Conservation (phyloP, 805 yeast species). For the Saccharomycopsis sp. region DNA sequence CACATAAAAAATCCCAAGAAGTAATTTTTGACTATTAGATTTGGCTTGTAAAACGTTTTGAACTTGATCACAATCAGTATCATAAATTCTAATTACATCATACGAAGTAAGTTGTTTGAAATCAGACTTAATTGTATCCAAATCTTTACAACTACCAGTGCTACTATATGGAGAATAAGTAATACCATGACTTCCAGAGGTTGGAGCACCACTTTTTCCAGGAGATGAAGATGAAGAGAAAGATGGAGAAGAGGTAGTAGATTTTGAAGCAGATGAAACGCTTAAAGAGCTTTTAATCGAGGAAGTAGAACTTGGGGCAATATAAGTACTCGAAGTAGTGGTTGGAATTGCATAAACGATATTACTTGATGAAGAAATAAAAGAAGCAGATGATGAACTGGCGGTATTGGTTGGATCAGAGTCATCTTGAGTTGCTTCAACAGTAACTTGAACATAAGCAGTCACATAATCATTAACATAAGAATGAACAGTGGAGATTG, state of each 20-base stretch:
- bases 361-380: too few relatives aligned
- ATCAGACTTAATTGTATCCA: constrained; percentile 45
- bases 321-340: background rate
- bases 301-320: constrained; percentile 28
- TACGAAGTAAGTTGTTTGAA: constrained; percentile 39
- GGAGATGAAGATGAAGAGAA: constrained; percentile 1
- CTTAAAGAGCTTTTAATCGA: constrained; percentile 69
- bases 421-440: too few relatives aligned
- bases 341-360: too few relatives aligned
- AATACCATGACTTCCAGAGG: constrained; percentile 36
- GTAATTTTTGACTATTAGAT: constrained; percentile 45
- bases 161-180: constrained; percentile 67
- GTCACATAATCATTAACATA: constrained; percentile 2
- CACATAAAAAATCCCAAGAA: constrained; percentile 50
- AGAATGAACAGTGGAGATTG: constrained; percentile 2
- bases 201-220: constrained; percentile 16
- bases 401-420: too few relatives aligned
- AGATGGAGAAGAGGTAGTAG: constrained; percentile 35
- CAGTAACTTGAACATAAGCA: constrained; percentile 1
- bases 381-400: too few relatives aligned
- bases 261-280: constrained; percentile 56
- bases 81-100: constrained; percentile 61
- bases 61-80: constrained; percentile 66
- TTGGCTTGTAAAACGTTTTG: constrained; percentile 46
- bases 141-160: constrained; percentile 54